Conservation (phyloP, 371 early-diverging fungal species). For the Syncephalastrum monosporum region DNA sequence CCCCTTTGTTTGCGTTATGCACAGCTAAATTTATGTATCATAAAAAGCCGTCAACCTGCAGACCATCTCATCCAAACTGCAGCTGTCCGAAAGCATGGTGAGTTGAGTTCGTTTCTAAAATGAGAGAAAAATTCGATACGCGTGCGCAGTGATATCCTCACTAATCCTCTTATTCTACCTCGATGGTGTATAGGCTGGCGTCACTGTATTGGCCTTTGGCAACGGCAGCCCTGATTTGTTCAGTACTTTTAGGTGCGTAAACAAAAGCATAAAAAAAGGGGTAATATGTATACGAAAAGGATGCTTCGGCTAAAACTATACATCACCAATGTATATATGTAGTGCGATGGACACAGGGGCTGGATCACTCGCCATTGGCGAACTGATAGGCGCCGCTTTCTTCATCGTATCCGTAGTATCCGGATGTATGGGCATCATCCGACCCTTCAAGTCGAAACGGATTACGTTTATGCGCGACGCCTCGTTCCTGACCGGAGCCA, state of each 20-base stretch:
- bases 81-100: conserved; percentile 70
- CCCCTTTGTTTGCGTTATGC: conserved; percentile 1
- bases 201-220: conserved; percentile 83
- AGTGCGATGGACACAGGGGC: conserved; percentile 73
- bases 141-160: too few species aligned
- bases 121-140: background rate
- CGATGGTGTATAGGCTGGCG: conserved; percentile 65
- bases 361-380: conserved; percentile 79
- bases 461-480: conserved; percentile 74
- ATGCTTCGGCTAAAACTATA: background rate
- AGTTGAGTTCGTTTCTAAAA: conserved; percentile 2
- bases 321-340: conserved; percentile 11
- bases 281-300: background rate
- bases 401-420: conserved; percentile 76
- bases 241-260: conserved; percentile 59
- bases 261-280: conserved; percentile 2
- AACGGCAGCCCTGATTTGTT: conserved; percentile 86
- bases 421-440: conserved; percentile 71
- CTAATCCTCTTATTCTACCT: background rate
- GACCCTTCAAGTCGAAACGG: conserved; percentile 61
- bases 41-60: conserved; percentile 10
- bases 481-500: conserved; percentile 67
- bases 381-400: conserved; percentile 78
- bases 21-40: background rate
- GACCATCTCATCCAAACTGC: conserved; percentile 30